Conservation (phyloP, 164 flowering plant genomes). For the Tetrastigma voinierianum region DNA sequence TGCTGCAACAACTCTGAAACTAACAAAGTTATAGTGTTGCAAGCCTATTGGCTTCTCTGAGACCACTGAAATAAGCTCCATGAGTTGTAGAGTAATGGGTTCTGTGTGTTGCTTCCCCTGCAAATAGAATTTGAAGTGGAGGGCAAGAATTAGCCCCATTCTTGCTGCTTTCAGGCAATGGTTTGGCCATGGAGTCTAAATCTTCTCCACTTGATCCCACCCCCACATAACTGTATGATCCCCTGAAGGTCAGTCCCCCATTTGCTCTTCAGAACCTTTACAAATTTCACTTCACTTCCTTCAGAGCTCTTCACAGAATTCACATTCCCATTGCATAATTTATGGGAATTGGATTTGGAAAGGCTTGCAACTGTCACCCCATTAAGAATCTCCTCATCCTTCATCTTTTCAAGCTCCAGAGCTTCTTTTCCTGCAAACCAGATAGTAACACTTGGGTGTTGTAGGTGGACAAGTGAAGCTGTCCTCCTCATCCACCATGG, state of each 20-base stretch:
- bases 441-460: constrained; percentile 63
- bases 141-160: constrained; percentile 12
- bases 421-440: constrained; percentile 99
- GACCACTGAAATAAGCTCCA: constrained; percentile 96
- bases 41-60: constrained; percentile 98
- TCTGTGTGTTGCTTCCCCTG: constrained; percentile 98
- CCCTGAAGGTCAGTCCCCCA: constrained; percentile 96
- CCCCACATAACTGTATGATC: constrained; percentile 88
- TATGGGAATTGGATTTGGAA: constrained; percentile 14
- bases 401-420: constrained; percentile 65
- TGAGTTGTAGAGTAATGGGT: constrained; percentile 98
- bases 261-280: constrained; percentile 58
- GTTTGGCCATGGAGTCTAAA: constrained; percentile 81
- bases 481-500: constrained; percentile 97
- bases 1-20: constrained; percentile 14
- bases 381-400: constrained; percentile 62
- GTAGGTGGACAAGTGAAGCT: constrained; percentile 67
- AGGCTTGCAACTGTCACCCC: constrained; percentile 66
- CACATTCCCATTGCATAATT: constrained; percentile 35
- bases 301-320: constrained; percentile 8
- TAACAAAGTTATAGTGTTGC: constrained; percentile 59
- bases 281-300: constrained; percentile 28
- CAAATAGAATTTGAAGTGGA: constrained; percentile 85
- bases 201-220: constrained; percentile 92
- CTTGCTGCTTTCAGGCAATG: constrained; percentile 51